Evolutionary conservation across 352 stramenopile species (phyloP).

Genomic region (Pelagophyceae sp.): DNA sequence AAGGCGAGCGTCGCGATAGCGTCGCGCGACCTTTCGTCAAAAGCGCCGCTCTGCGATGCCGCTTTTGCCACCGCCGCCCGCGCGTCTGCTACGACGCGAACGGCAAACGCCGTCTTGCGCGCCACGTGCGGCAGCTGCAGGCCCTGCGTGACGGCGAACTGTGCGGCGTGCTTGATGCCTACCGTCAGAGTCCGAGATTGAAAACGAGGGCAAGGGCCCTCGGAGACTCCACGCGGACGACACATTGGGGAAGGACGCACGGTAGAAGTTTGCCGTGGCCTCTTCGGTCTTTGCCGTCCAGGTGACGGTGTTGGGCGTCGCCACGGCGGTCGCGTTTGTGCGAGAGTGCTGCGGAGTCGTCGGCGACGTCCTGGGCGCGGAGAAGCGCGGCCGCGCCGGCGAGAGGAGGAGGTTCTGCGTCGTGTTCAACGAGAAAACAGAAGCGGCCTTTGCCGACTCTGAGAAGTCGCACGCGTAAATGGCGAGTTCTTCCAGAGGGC

Average conservation of each 20-base stretch:
- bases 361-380: background rate
- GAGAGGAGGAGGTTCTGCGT: background rate
- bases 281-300: background rate
- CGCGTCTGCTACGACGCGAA: background rate
- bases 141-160: slow-evolving; percentile 14
- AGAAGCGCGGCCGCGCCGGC: no score
- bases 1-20: background rate
- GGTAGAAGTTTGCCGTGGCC: no score
- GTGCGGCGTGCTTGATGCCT: background rate
- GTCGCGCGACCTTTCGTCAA: background rate
- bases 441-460: no score
- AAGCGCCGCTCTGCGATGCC: background rate
- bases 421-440: no score
- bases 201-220: no score
- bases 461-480: background rate
- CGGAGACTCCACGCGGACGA: no score
- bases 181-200: no score
- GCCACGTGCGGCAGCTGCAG: background rate
- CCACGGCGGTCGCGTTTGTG: no score
- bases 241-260: no score
- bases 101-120: background rate
- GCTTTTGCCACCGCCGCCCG: background rate
- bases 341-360: no score
- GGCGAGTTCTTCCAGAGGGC: background rate
- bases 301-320: background rate